Evolutionary conservation across 495 filamentous ascomycete genomes (phyloP), one percentile per base, ranked within the genome.

Genomic region (Ramalina intermedia): DNA sequence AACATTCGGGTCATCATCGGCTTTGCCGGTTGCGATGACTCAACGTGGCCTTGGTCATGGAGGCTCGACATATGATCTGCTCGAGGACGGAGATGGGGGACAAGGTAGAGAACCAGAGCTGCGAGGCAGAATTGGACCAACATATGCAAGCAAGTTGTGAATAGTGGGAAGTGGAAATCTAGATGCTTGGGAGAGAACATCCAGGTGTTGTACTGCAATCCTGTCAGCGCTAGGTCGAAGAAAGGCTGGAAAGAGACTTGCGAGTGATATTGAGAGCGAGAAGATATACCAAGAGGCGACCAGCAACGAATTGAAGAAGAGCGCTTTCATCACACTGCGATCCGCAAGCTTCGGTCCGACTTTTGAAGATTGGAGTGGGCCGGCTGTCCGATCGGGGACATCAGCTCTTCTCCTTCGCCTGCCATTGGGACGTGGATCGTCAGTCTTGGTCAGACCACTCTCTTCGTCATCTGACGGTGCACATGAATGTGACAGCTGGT

Each of bases 111-210:
- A 18, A 96, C 81, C 16, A 87, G 58, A 23, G 76, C 79, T 13
- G 93, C 76, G 37, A 96, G 74, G 23, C 74, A 68, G 69, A 99
- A 96, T 65, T 99, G 93, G 37, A 99, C 89, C 27, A 87, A 66
- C 88, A 99, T 96, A 68, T 99, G 93, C 58, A 87, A 62, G 55
- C 86, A 85, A 11, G 93, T 99, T 2, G 88, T 94, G 68, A 96
- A 96, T 44, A 99, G 77, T 41, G 93, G 93, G 53, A 87, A 96
- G 41, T 85, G 82, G 61, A 99, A 99, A 58, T 95, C 75, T 54
- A 90, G 76, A 47, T 86, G 80, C 44, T 81, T 77, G 16, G 80
- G 68, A 53, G 84, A 82, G 65, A 99, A 99, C 93, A 99, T 99
- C 93, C 93, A 96, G 72, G 95, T 96, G 71, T 99, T 99, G 68